Conservation (phyloP, 2,329 filamentous ascomycete genomes). For the Penicillium polonicum region DNA sequence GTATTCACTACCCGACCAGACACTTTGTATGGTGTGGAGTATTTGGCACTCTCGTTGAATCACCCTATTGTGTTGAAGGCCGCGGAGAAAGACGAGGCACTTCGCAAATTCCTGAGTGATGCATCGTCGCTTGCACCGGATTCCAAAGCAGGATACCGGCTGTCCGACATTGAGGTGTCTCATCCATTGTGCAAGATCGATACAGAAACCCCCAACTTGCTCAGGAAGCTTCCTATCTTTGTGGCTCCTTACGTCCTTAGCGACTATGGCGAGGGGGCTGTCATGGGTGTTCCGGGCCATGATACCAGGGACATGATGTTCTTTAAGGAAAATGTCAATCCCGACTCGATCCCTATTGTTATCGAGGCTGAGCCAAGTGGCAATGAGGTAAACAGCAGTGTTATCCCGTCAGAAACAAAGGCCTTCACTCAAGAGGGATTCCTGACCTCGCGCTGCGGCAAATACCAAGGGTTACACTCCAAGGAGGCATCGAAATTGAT, state of each 20-base stretch:
- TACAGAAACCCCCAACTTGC: conserved; percentile 46
- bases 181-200: conserved; percentile 63
- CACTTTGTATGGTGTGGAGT: conserved; percentile 84
- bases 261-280: conserved; percentile 81
- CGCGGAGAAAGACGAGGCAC: conserved; percentile 58
- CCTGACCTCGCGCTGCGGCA: conserved; percentile 65
- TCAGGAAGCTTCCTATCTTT: conserved; percentile 66
- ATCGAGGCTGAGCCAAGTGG: conserved; percentile 48
- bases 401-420: conserved; percentile 43
- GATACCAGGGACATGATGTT: conserved; percentile 76
- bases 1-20: conserved; percentile 85
- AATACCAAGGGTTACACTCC: conserved; percentile 64
- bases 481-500: conserved; percentile 62
- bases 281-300: conserved; percentile 90
- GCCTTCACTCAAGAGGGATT: conserved; percentile 66
- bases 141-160: conserved; percentile 63
- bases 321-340: conserved; percentile 68
- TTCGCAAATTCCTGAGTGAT: conserved; percentile 66
- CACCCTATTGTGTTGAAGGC: conserved; percentile 67
- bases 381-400: conserved; percentile 11
- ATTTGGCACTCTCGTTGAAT: conserved; percentile 71
- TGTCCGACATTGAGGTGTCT: conserved; percentile 61
- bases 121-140: conserved; percentile 55
- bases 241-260: conserved; percentile 82
- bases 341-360: conserved; percentile 63